phyloP scores from a whole-genome alignment of 164 flowering plant species.

The Kalanchoe fedtschenkoi region DNA sequence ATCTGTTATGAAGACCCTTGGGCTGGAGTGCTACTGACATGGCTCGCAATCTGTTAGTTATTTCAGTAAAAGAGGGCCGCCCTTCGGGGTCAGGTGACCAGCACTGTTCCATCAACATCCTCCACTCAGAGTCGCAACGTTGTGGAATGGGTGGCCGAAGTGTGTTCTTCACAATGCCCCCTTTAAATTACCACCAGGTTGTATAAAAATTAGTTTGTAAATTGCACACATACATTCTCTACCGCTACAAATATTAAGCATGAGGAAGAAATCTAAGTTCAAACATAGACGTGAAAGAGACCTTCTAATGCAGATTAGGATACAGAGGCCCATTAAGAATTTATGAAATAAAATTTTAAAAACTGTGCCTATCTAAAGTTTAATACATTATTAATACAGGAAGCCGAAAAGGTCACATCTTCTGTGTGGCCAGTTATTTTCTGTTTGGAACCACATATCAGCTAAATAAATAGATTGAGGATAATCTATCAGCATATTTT shows the following conservation, averaged over 20 bases:
- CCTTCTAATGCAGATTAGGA: too few species aligned
- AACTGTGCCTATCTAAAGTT: too few species aligned
- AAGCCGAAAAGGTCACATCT: too few species aligned
- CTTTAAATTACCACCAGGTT: slow-evolving; percentile 18
- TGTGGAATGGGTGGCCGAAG: slow-evolving; percentile 67
- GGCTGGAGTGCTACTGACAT: slow-evolving; percentile 40
- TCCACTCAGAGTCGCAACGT: slow-evolving; percentile 69
- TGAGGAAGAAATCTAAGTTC: background rate
- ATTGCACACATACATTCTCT: background rate
- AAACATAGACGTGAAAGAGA: background rate
- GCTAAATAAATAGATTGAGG: too few species aligned
- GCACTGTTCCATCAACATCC: slow-evolving; percentile 65
- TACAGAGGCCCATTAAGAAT: too few species aligned
- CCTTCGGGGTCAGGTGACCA: slow-evolving; percentile 72
- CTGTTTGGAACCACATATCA: too few species aligned
- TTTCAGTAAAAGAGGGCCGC: slow-evolving; percentile 67
- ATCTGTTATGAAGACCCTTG: slow-evolving; percentile 19
- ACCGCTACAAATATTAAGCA: background rate
- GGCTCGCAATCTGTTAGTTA: slow-evolving; percentile 41
- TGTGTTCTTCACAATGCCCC: slow-evolving; percentile 71
- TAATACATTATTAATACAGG: too few species aligned
- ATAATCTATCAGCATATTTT: too few species aligned
- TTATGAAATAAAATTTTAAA: too few species aligned
- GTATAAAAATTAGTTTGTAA: background rate
- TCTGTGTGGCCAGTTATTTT: too few species aligned